Base-by-base conservation (phyloP, 108 stramenopile genomes). In the Stephanodiscus minutulus region DNA sequence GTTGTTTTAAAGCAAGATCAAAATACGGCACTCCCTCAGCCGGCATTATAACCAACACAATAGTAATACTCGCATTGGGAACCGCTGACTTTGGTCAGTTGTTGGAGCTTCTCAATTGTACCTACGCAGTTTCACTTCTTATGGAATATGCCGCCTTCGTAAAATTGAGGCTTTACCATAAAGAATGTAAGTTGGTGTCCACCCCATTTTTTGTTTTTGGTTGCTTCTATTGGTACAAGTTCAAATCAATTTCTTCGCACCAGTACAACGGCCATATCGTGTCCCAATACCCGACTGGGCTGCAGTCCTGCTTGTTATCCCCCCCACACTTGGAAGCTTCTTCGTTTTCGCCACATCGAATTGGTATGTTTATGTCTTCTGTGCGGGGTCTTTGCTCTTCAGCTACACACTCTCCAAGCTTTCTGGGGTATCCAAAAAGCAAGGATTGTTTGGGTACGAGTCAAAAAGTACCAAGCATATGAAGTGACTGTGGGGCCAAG, bases 111-210 rank as follows among this genome's bases (percentile, higher is more conserved):
- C 82, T 97, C 61, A 98, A 98, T 73, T 91, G 95, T 36, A 84
- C 86, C 22, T 97, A 94, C 62, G 80, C 86, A 20, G 36, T 96
- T 20, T 74, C 93, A 0, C 81, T 97, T 66, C 49, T 97, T 28
- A 77, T 98, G 70, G 97, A 98, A 68, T 97, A 95, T 74, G 89
- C 82, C 27, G 97, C 97, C 2, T 98, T 98, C 81, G 61, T 98
- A 57, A 91, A 96, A 70, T 89, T 98, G n/a, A 87, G 98, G 21
- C 41, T 65, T 22, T 66, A 54, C 28, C 61, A 50, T 21, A 81
- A 70, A 35, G 80, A 81, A 36, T 60, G 79, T 80, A 59, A 80
- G 79, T 71, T 66, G 65, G 15, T 65, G 64, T 33, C 21, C 33
- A 24, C 15, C 25, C 29, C 20, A 11, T 44, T 44, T 44, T 44